Base-by-base conservation (phyloP, 495 filamentous ascomycete genomes). In the Penicillium subrubescens region DNA sequence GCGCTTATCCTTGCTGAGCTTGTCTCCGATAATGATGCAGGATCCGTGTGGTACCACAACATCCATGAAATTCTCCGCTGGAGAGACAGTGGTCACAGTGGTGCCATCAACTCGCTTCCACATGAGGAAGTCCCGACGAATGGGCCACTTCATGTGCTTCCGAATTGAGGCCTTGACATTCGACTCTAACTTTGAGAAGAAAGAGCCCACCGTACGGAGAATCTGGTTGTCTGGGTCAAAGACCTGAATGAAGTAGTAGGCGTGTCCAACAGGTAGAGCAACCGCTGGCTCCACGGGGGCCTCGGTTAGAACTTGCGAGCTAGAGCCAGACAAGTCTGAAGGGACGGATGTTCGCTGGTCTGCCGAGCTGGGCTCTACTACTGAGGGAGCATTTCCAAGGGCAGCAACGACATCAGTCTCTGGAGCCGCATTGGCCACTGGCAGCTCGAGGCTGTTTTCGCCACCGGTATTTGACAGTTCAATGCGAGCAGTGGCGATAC, bases 181-280 rank as follows among this genome's bases (percentile, higher is more conserved):
- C 14, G 78, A 75, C 19, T 77, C 77, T 12, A 74, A 68, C 46
- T 77, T 75, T 8, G 77, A 83, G 52, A 84, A 76, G 67, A 81
- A 80, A 8, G 76, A 79, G 23, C 78, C 92, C 23, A 90, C 84
- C 2, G 85, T 87, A 23, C 70, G 73, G 3, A 82, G 70, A 1
- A 67, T 70, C 63, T 80, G 82, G n/a, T 69, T 73, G 23, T 85
- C 79, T 34, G 72, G 72, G 60, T 84, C 84, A 54, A 87, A 87
- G 27, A 80, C 61, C 69, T 83, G 83, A 54, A 82, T 78, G 61
- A 83, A 83, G 62, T 83, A 82, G 56, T 83, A 85, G 5, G 77
- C 72, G 54, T 82, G 75, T 1, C 73, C 74, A 21, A 79, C 72
- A 14, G 76, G 77, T 29, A 74, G 41, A 3, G 63, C 57, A 5